These are phyloP conservation scores for Crotalaria pallida DNA, from an alignment of 306 rosid genomes.

Conservation along the genomic window DNA sequence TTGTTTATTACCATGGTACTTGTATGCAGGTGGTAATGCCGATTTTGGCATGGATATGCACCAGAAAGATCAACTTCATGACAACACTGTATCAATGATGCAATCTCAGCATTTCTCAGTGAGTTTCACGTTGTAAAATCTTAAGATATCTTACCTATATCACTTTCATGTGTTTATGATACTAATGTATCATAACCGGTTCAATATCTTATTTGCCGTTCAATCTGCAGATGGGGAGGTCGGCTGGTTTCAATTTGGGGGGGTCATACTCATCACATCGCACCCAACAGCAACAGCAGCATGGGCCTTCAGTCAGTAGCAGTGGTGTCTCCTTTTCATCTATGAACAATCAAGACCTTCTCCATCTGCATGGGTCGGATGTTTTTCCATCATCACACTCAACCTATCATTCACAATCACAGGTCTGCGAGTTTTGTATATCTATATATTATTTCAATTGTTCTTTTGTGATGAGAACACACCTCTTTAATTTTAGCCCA, in stretches of 20 bases:
- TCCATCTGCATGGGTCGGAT: conserved; percentile 87
- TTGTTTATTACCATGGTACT: conserved; percentile 32
- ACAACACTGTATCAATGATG: conserved; percentile 80
- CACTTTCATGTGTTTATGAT: background rate
- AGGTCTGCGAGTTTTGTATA: conserved; percentile 45
- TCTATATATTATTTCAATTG: background rate
- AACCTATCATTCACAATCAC: conserved; percentile 85
- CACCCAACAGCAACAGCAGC: conserved; percentile 81
- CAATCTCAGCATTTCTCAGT: conserved; percentile 96
- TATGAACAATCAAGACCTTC: conserved; percentile 87
- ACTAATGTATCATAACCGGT: conserved; percentile 10
- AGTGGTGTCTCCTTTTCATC: conserved; percentile 80
- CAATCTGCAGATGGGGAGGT: conserved; percentile 79
- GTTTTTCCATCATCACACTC: conserved; percentile 85
- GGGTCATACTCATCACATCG: conserved; percentile 78
- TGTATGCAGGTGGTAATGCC: conserved; percentile 73
- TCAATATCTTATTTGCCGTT: conserved; percentile 24
- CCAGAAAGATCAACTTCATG: conserved; percentile 97
- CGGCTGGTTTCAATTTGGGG: conserved; percentile 79
- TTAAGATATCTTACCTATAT: background rate
- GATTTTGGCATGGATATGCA: conserved; percentile 90
- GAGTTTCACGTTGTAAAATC: conserved; percentile 28
- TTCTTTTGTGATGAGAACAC: background rate
- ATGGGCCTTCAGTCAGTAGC: conserved; percentile 74
- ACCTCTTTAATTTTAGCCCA: background rate